These are phyloP conservation scores for Talaromyces amestolkiae DNA, from an alignment of 2,329 filamentous ascomycete species.

Conservation along the genomic window DNA sequence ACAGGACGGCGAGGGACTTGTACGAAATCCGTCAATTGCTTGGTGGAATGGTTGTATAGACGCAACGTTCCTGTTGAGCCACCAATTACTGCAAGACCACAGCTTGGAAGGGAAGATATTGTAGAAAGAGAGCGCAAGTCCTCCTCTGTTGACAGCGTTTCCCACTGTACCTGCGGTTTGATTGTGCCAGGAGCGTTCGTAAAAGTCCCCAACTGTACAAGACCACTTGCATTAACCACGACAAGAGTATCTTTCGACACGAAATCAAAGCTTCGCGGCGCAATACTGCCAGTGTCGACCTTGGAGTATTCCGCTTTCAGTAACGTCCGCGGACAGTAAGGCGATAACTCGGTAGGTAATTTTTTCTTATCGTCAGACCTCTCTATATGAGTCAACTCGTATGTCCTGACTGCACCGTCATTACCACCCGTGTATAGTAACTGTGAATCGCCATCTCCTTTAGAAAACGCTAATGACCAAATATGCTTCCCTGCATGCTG, in stretches of 20 bases:
- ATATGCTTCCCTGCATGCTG: slow-evolving; percentile 86
- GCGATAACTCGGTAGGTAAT: slow-evolving; percentile 13
- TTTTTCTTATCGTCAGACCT: not conserved
- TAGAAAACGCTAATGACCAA: slow-evolving; percentile 64
- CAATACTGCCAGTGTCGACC: slow-evolving; percentile 19
- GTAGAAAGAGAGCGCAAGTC: slow-evolving; percentile 32
- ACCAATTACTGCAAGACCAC: slow-evolving; percentile 36
- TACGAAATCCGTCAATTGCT: slow-evolving; percentile 28
- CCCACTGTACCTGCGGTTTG: slow-evolving; percentile 28
- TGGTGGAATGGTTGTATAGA: slow-evolving; percentile 35
- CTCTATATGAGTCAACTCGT: slow-evolving; percentile 20
- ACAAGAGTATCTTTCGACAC: slow-evolving; percentile 35
- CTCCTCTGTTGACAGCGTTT: slow-evolving; percentile 24
- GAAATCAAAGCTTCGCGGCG: slow-evolving; percentile 35
- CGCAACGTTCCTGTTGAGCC: slow-evolving; percentile 33
- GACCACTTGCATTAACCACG: slow-evolving; percentile 30
- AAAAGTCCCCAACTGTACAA: slow-evolving; percentile 32
- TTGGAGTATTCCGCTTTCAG: slow-evolving; percentile 21
- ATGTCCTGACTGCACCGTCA: slow-evolving; percentile 62
- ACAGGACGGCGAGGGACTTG: slow-evolving; percentile 31
- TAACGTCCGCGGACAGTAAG: slow-evolving; percentile 18
- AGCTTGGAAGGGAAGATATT: slow-evolving; percentile 31
- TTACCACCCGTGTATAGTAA: slow-evolving; percentile 74
- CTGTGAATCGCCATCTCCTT: slow-evolving; percentile 29
- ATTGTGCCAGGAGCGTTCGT: slow-evolving; percentile 6